Evolutionary conservation across 768 basidiomycete genomes (phyloP), one percentile per base, ranked within the genome.

Genomic region (Gloeophyllum trabeum): DNA sequence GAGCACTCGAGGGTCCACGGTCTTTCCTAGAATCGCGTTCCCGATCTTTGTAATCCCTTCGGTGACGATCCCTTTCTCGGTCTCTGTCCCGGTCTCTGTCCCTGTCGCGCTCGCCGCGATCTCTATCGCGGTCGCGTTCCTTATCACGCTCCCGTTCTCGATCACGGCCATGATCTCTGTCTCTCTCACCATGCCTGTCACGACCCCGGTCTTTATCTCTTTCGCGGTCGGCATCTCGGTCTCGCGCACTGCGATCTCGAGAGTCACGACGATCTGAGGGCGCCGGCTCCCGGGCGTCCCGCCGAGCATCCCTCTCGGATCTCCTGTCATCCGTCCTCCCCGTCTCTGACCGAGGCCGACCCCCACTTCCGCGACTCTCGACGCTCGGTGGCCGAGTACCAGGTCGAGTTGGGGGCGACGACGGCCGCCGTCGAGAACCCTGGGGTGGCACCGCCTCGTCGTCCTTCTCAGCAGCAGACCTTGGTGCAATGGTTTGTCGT

Each of bases 321-420:
- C 70, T 64, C 48, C 69, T 66, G 23, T 81, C 79, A 21, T 81
- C 76, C 12, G 41, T 53, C 48, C 58, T 65, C 21, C 70, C 65
- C 25, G 55, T 63, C 14, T 74, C 77, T 30, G 70, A 66, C 5
- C 77, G 69, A 28, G 66, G 54, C 39, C 79, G 76, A 30, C 77
- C 79, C 16, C 73, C 79, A 52, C 84, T 87, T 3, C 70, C 65
- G 24, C 83, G 77, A 49, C 85, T 86, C 45, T 88, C 85, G 32
- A 65, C 60, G 50, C 85, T 88, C 32, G 71, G 66, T 43, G 81
- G 79, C 39, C 85, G 66, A 7, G 83, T 81, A 6, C 79, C 80
- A 4, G 79, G 77, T 16, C 73, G 71, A 46, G 72, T 80, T 1
- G 66, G 51, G 13, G 85, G 85, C 3, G 85, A 84, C 3, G 69